Evolutionary conservation across 140 eudicot genomes (phyloP).

Genomic region (Erigeron philadelphicus): DNA sequence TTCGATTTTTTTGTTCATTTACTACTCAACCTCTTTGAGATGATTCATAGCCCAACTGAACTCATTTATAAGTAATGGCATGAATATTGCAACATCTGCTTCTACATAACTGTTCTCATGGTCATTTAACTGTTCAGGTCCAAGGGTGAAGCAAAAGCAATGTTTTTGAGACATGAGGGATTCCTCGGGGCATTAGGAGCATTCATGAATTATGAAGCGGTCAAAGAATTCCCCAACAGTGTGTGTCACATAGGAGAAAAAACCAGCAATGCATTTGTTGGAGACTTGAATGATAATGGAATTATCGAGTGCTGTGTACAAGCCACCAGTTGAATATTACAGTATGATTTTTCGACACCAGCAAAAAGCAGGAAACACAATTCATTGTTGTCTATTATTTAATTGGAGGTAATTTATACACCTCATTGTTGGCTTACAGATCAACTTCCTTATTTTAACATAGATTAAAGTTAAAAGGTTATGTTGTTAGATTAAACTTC

Average conservation of each 20-base stretch:
- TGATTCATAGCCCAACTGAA: background rate
- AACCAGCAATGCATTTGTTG: conserved; percentile 12
- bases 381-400: conserved; percentile 24
- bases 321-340: conserved; percentile 16
- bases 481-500: background rate
- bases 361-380: conserved; percentile 22
- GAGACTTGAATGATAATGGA: conserved; percentile 36
- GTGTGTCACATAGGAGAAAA: conserved; percentile 16
- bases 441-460: background rate
- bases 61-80: background rate
- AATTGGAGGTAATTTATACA: too few species aligned
- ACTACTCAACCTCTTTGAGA: background rate
- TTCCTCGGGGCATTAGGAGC: conserved; percentile 96
- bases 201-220: conserved; percentile 52
- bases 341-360: background rate
- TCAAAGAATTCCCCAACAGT: conserved; percentile 33
- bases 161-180: conserved; percentile 89
- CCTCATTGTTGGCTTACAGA: too few species aligned
- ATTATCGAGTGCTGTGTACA: conserved; percentile 35
- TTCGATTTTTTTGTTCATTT: background rate
- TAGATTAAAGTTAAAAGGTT: conserved; percentile 6
- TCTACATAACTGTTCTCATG: background rate
- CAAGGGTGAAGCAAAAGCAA: conserved; percentile 88
- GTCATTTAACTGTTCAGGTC: conserved; percentile 53
- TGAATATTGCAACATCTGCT: background rate